Percentiles rank a stretch among this genome's conserved stretches.
phyloP scores from a whole-genome alignment of 768 basidiomycete species.

The Podaxis rugospora region DNA sequence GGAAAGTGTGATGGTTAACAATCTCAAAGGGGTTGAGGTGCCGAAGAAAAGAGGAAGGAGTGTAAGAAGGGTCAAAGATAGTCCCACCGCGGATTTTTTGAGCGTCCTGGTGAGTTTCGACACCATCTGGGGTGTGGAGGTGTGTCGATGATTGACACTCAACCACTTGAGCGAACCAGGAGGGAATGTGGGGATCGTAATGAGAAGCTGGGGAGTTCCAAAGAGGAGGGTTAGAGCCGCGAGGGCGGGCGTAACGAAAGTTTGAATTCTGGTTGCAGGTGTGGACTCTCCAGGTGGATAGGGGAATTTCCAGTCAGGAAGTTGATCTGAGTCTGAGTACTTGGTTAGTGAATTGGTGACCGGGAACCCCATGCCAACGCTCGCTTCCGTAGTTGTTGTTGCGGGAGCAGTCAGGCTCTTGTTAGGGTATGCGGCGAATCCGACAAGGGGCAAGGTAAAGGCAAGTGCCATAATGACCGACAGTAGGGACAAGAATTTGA shows the following conservation, averaged over 20 bases:
- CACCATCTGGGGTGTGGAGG: background rate
- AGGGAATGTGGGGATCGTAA: slow-evolving; percentile 51
- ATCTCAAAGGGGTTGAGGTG: slow-evolving; percentile 15
- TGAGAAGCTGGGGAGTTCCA: slow-evolving; percentile 54
- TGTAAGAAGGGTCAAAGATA: slow-evolving; percentile 41
- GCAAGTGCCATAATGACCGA: slow-evolving; percentile 45
- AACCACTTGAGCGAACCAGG: slow-evolving; percentile 25
- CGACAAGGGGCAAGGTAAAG: slow-evolving; percentile 53
- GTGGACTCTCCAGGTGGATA: slow-evolving; percentile 11
- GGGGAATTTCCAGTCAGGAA: background rate
- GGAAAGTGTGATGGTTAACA: slow-evolving; percentile 43
- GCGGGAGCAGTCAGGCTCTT: slow-evolving; percentile 32
- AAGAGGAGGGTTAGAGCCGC: slow-evolving; percentile 50
- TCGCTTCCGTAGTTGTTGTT: slow-evolving; percentile 14
- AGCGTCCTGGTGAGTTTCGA: slow-evolving; percentile 4
- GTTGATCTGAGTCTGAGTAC: background rate
- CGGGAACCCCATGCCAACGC: background rate
- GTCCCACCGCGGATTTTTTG: slow-evolving; percentile 32
- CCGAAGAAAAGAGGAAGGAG: slow-evolving; percentile 28
- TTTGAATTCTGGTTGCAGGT: slow-evolving; percentile 22
- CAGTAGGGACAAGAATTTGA: slow-evolving; percentile 48
- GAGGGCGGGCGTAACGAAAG: slow-evolving; percentile 34
- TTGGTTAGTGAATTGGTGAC: background rate
- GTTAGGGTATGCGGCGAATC: slow-evolving; percentile 39
- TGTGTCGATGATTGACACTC: background rate